Evolutionary conservation across 2,329 filamentous ascomycete genomes (phyloP), one percentile per base, ranked within the genome.

Genomic region (Knoxdaviesia capensis): DNA sequence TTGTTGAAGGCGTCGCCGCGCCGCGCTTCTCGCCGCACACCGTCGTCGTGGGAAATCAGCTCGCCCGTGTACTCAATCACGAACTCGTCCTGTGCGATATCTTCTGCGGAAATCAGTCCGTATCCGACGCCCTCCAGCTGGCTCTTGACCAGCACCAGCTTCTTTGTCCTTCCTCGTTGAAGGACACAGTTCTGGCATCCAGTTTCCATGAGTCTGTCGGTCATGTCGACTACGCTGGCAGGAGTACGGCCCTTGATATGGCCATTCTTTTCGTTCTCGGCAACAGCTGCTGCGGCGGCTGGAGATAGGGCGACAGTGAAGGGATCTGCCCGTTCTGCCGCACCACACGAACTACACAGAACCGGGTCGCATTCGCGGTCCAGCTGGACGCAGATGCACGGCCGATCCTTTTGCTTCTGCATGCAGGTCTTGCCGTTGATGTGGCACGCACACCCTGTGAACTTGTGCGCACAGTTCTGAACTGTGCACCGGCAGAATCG

Each of bases 31-130:
- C 81, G 68, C 4, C 80, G 70, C 29, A 82, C 72, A 4, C 74
- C 74, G 54, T 87, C 81, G 39, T 75, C 67, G 35, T 72, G 69
- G 5, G 72, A 76, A 44, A 88, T 77, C 7, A 85, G 64, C 54
- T 90, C 84, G 39, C 84, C 84, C 2, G 75, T 74, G 54, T 90
- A 90, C 54, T 90, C 84, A 32, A 81, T 79, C 11, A 90, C 65
- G 49, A 81, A 88, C n/a, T 81, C 77, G 41, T 77, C 74, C 45
- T 70, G 66, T 4, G 62, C 61, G 46, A 85, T 74, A 43, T 74
- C 63, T 51, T 84, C 76, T 4, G 75, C 77, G 1, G 77, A 68
- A 52, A 80, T 88, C 0, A 90, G 63, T 0, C 83, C 84, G 47
- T 85, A 84, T 0, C 83, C 83, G 43, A 78, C 73, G 3, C 65